Evolutionary conservation across 768 basidiomycete species (phyloP), one percentile per base, ranked within the genome.

Genomic region (Lanmaoa pseudosensibilis): DNA sequence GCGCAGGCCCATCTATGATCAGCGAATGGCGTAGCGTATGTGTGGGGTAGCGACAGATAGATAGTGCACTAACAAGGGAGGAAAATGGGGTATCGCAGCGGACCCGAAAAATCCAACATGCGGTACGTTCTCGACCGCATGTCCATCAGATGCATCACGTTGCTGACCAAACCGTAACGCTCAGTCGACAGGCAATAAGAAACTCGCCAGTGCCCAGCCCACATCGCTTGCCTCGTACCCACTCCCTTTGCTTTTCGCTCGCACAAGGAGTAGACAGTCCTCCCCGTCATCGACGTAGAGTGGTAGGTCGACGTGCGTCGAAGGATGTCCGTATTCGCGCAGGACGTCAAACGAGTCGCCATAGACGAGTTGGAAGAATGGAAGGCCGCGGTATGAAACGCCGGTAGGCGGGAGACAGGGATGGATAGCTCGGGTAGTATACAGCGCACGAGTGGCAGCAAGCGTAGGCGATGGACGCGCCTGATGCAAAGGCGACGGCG

Each of bases 121-220:
- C 41, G 43, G 40, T 32, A 54, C 50, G n/a, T 6, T 50, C 40
- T 44, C 34, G 41, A 54, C 48, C 47, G 27, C 48, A 33, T 46
- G 50, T 25, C 41, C 47, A 52, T 57, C 54, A 34, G 45, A 23
- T 58, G 19, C 27, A 53, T 51, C 49, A 46, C 46, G 38, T 51
- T 27, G 41, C 32, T 41, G 55, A 47, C 36, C 43, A 33, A n/a
- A 55, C 36, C 16, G 41, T 38, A 51, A 49, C 52, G 33, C 53
- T 67, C 61, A 70, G 59, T 78, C 79, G 55, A 85, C 64, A 10
- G 88, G 88, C 27, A 86, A 78, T 68, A 92, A 70, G 72, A 91
- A 93, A 68, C 90, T 92, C 36, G 90, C 90, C 58, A 93, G 69
- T 4, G 86, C 86, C 91, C 91, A 92, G 0, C 90, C 90, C 18